Percentiles rank a stretch among this genome's conserved stretches.
Evolutionary conservation across 768 basidiomycete genomes (phyloP).

Genomic region (Psilocybe cubensis): DNA sequence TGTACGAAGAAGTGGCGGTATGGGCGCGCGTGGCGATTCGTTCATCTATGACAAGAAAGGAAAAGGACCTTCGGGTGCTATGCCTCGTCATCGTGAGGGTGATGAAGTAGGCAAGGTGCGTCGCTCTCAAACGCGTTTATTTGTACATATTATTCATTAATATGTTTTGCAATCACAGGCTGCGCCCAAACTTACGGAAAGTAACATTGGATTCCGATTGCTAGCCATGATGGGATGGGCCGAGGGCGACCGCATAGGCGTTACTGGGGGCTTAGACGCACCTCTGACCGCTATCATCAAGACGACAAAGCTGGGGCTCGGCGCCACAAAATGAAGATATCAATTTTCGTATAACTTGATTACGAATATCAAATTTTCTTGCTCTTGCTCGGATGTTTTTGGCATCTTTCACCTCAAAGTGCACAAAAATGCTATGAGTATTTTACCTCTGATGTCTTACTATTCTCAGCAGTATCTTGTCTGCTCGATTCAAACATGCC

Average conservation of each 20-base stretch:
- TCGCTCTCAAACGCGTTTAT: constrained; percentile 5
- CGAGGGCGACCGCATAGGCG: constrained; percentile 80
- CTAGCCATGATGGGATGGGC: constrained; percentile 91
- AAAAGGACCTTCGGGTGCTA: constrained; percentile 20
- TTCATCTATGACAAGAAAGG: constrained; percentile 38
- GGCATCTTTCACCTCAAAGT: not conserved
- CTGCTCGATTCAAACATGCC: not conserved
- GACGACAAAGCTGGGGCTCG: constrained; percentile 82
- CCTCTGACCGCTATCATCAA: constrained; percentile 89
- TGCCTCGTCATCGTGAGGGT: constrained; percentile 72
- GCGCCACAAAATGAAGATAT: constrained; percentile 50
- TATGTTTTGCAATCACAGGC: constrained; percentile 41
- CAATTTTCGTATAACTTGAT: not conserved
- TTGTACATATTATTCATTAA: not conserved
- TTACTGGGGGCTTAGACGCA: constrained; percentile 64
- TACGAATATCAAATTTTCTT: not conserved
- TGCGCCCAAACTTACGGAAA: constrained; percentile 78
- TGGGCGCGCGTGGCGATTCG: constrained; percentile 34
- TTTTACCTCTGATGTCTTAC: not conserved
- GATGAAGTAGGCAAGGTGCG: constrained; percentile 84
- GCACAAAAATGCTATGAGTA: not conserved
- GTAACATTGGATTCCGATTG: constrained; percentile 89
- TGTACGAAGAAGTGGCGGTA: constrained; percentile 40
- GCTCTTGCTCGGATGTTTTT: not conserved
- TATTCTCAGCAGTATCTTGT: not conserved